Evolutionary conservation across 192 early-diverging fungal species (phyloP).

Genomic region (Coemansia interrupta): DNA sequence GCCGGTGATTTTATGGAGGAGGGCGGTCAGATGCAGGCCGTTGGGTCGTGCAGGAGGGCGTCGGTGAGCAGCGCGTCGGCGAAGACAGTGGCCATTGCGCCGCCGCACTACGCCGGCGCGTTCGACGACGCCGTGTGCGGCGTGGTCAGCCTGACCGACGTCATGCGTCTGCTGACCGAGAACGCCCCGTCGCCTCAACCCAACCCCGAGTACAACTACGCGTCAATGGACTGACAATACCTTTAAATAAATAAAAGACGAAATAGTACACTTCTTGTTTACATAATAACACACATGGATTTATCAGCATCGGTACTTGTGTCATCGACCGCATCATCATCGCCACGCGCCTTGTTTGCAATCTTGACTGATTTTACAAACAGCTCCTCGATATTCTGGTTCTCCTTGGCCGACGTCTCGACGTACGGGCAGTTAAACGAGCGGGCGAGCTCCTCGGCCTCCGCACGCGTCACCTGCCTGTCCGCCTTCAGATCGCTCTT

Average conservation of each 20-base stretch:
- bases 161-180: constrained; percentile 62
- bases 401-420: constrained; percentile 90
- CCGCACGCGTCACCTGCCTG: constrained; percentile 65
- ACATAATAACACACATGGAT: constrained; percentile 42
- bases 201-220: constrained; percentile 38
- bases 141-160: constrained; percentile 77
- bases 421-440: constrained; percentile 82
- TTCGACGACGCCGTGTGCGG: constrained; percentile 52
- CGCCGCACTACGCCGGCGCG: constrained; percentile 25
- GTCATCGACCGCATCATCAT: constrained; percentile 14
- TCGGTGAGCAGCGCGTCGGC: constrained; percentile 40
- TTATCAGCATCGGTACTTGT: constrained; percentile 16
- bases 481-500: constrained; percentile 83
- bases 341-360: constrained; percentile 28
- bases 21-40: background rate
- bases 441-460: constrained; percentile 74
- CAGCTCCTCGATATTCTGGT: constrained; percentile 73
- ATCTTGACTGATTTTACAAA: constrained; percentile 40
- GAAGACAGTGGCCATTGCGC: constrained; percentile 35
- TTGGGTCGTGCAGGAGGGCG: constrained; percentile 10
- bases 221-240: constrained; percentile 34
- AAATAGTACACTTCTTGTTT: no score
- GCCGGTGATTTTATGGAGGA: background rate
- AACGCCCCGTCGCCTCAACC: constrained; percentile 19
- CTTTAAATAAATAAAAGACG: no score